These are phyloP conservation scores for Boeremia lycopersici DNA, from an alignment of 2,329 filamentous ascomycete genomes.

Conservation along the genomic window DNA sequence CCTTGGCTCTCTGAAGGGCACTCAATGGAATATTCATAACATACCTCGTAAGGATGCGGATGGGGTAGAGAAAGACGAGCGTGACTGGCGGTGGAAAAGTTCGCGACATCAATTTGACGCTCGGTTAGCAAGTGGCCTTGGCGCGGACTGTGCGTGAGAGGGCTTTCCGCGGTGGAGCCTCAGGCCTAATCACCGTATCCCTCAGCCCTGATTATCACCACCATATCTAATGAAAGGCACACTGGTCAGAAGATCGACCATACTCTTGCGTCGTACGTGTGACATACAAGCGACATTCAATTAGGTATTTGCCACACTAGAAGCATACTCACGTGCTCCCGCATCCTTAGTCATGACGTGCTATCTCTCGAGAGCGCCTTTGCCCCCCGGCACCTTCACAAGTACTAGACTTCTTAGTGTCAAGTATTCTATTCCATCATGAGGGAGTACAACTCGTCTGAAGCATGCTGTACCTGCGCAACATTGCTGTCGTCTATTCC, in stretches of 20 bases:
- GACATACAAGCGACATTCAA: neutral
- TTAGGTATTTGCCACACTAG: neutral
- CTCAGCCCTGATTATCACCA: slow-evolving; percentile 3
- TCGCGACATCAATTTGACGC: slow-evolving; percentile 29
- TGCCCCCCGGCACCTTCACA: slow-evolving; percentile 14
- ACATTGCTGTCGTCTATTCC: slow-evolving; percentile 62
- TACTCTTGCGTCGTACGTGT: neutral
- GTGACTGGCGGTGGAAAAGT: slow-evolving; percentile 28
- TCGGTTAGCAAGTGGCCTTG: slow-evolving; percentile 25
- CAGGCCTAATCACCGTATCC: slow-evolving; percentile 10
- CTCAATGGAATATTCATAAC: slow-evolving; percentile 39
- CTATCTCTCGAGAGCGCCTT: slow-evolving; percentile 22
- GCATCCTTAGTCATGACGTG: slow-evolving; percentile 44
- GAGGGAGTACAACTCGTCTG: slow-evolving; percentile 31
- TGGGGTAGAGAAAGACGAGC: slow-evolving; percentile 30
- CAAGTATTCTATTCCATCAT: slow-evolving; percentile 2
- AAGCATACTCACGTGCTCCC: slow-evolving; percentile 29
- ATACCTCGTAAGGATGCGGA: slow-evolving; percentile 46
- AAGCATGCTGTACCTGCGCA: slow-evolving; percentile 74
- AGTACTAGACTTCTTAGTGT: slow-evolving; percentile 1
- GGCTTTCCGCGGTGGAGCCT: slow-evolving; percentile 7
- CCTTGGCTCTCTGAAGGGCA: slow-evolving; percentile 59
- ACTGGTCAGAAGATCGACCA: neutral
- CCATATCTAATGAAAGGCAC: neutral
- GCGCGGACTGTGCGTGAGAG: slow-evolving; percentile 9